Evolutionary conservation across 2,329 filamentous ascomycete species (phyloP).

Genomic region (Chrysosporium queenslandicum): DNA sequence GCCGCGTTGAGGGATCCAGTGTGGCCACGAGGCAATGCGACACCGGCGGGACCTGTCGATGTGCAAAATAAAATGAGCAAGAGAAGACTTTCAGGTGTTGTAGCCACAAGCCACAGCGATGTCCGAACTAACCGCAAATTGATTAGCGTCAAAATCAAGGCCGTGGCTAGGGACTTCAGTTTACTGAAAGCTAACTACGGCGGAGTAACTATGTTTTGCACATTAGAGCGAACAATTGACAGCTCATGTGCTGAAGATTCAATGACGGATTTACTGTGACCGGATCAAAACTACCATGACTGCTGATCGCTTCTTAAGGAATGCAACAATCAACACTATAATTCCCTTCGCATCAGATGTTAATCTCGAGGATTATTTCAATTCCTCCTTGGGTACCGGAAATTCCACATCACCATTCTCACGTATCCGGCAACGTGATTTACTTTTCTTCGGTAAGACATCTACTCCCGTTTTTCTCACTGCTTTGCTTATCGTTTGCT

Average conservation of each 20-base stretch:
- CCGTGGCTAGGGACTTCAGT: too few relatives aligned
- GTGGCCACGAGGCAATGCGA: too few relatives aligned
- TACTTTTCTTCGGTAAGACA: slow-evolving; percentile 44
- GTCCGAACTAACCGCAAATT: too few relatives aligned
- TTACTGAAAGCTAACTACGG: too few relatives aligned
- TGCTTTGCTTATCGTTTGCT: neutral
- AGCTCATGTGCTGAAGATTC: neutral
- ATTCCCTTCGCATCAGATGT: slow-evolving; percentile 35
- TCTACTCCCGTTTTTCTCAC: neutral
- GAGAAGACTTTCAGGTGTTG: neutral
- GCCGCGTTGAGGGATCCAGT: neutral
- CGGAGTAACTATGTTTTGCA: too few relatives aligned
- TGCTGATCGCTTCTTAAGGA: slow-evolving; percentile 31
- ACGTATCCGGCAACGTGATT: slow-evolving; percentile 41
- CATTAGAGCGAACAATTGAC: too few relatives aligned
- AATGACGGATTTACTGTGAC: neutral
- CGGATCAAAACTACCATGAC: slow-evolving; percentile 4
- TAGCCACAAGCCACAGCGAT: neutral
- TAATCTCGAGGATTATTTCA: slow-evolving; percentile 34
- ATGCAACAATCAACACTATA: slow-evolving; percentile 37
- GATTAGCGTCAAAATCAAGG: too few relatives aligned
- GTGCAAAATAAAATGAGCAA: neutral
- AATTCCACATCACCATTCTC: slow-evolving; percentile 36
- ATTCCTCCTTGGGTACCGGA: slow-evolving; percentile 34
- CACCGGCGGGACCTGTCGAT: neutral